A percentile compares a stretch with the other conserved stretches of the same genome.
phyloP scores from a whole-genome alignment of 805 yeast species.

The Danielia oregonensis region DNA sequence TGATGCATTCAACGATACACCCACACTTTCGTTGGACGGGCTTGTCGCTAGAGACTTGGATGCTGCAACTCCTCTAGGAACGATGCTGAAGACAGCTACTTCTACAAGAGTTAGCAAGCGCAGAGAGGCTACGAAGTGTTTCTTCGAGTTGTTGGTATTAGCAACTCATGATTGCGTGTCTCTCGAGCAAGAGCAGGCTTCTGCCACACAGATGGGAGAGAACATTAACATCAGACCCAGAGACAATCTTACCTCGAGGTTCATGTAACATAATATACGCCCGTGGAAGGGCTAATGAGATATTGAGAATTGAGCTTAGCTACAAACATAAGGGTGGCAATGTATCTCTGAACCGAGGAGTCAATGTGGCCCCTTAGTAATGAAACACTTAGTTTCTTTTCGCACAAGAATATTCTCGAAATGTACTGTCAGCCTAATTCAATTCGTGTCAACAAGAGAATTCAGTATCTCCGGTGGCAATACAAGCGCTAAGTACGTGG shows the following conservation, averaged over 20 bases:
- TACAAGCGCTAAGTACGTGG: too few relatives aligned
- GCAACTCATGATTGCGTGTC: constrained; percentile 72
- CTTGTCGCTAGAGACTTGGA: constrained; percentile 36
- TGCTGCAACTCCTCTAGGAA: constrained; percentile 20
- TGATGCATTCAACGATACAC: constrained; percentile 22
- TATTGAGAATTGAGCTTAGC: too few relatives aligned
- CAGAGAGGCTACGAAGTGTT: constrained; percentile 65
- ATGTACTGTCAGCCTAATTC: too few relatives aligned
- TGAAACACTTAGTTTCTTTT: too few relatives aligned
- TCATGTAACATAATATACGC: constrained; percentile 10
- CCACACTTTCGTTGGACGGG: constrained; percentile 29
- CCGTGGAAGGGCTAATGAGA: too few relatives aligned
- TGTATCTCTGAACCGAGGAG: too few relatives aligned
- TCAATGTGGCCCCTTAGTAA: too few relatives aligned
- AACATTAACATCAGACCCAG: constrained; percentile 51
- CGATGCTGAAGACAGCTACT: constrained; percentile 9
- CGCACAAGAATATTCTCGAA: too few relatives aligned
- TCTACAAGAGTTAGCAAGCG: constrained; percentile 34
- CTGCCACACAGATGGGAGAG: constrained; percentile 45
- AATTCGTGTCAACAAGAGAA: too few relatives aligned
- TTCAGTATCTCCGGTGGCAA: too few relatives aligned
- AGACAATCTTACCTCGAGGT: constrained; percentile 30
- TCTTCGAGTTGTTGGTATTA: constrained; percentile 78
- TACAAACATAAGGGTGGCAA: too few relatives aligned
- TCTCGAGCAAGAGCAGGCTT: constrained; percentile 49